Evolutionary conservation across 2,329 filamentous ascomycete species (phyloP).

Genomic region (Neofusicoccum sp.): DNA sequence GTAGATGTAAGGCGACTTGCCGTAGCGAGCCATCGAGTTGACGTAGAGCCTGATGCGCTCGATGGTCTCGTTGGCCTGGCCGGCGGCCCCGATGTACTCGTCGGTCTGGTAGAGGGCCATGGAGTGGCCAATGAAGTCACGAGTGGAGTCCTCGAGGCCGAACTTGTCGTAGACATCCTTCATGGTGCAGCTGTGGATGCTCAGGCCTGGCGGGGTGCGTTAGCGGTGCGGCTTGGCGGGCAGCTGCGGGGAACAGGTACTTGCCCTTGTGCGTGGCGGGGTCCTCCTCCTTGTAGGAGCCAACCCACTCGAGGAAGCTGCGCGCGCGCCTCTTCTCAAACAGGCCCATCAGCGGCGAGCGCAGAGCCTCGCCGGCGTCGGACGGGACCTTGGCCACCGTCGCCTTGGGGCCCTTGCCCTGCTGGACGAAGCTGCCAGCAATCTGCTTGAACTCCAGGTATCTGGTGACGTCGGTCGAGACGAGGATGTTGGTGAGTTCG

Average conservation of each 20-base stretch:
- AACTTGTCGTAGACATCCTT: constrained; percentile 99
- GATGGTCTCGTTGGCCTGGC: constrained; percentile 78
- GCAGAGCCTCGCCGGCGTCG: constrained; percentile 80
- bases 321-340: constrained; percentile 98
- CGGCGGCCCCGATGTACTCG: constrained; percentile 72
- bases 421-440: constrained; percentile 93
- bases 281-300: constrained; percentile 78
- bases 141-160: constrained; percentile 80
- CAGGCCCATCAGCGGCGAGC: constrained; percentile 91
- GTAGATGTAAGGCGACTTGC: constrained; percentile 99
- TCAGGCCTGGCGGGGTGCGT: constrained; percentile 60
- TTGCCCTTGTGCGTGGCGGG: constrained; percentile 84
- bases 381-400: constrained; percentile 97
- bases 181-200: constrained; percentile 79
- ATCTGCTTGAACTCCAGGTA: constrained; percentile 63
- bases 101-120: constrained; percentile 96
- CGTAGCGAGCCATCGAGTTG: constrained; percentile 95
- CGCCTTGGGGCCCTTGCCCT: constrained; percentile 75
- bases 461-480: constrained; percentile 74
- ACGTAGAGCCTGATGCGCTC: constrained; percentile 94
- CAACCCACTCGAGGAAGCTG: constrained; percentile 95
- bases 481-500: constrained; percentile 96
- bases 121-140: constrained; percentile 95
- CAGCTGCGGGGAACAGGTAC: constrained; percentile 27
- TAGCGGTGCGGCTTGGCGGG: not conserved